Conservation (phyloP, 805 yeast genomes). For the Cyberlindnera mrakii region DNA sequence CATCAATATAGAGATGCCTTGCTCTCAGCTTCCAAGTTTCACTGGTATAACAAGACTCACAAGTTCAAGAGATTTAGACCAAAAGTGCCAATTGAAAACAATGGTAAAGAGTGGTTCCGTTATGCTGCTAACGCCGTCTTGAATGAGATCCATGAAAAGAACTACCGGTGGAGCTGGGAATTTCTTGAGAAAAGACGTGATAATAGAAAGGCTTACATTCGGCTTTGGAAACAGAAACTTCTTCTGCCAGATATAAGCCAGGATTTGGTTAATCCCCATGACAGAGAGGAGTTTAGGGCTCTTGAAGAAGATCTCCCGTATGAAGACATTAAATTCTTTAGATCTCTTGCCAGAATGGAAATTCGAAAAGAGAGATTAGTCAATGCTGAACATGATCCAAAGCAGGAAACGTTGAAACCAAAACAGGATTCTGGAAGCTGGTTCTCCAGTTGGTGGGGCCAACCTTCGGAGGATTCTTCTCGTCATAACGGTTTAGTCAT, state of each 20-base stretch:
- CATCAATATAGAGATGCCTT: constrained; percentile 78
- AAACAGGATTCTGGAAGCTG: constrained; percentile 41
- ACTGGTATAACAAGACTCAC: constrained; percentile 69
- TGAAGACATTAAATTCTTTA: constrained; percentile 80
- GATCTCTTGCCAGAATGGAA: constrained; percentile 71
- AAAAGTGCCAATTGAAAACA: constrained; percentile 37
- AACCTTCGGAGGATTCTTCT: constrained; percentile 21
- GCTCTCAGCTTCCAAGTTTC: constrained; percentile 75
- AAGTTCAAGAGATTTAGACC: constrained; percentile 75
- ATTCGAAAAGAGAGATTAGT: constrained; percentile 47
- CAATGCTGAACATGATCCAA: constrained; percentile 12
- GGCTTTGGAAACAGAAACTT: constrained; percentile 60
- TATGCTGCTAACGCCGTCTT: constrained; percentile 75
- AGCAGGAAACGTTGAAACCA: constrained; percentile 1
- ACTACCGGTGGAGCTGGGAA: constrained; percentile 87
- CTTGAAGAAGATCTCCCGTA: constrained; percentile 57
- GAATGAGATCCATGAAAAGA: constrained; percentile 74
- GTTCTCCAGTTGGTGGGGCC: constrained; percentile 62
- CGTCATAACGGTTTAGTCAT: constrained; percentile 40
- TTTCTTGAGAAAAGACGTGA: constrained; percentile 65
- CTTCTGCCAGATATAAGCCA: constrained; percentile 27
- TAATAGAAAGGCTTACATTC: constrained; percentile 60
- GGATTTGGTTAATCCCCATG: constrained; percentile 28
- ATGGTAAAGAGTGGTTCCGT: constrained; percentile 75
- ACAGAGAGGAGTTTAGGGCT: constrained; percentile 35